Conservation (phyloP, 495 filamentous ascomycete species). For the Neurospora cerealis region DNA sequence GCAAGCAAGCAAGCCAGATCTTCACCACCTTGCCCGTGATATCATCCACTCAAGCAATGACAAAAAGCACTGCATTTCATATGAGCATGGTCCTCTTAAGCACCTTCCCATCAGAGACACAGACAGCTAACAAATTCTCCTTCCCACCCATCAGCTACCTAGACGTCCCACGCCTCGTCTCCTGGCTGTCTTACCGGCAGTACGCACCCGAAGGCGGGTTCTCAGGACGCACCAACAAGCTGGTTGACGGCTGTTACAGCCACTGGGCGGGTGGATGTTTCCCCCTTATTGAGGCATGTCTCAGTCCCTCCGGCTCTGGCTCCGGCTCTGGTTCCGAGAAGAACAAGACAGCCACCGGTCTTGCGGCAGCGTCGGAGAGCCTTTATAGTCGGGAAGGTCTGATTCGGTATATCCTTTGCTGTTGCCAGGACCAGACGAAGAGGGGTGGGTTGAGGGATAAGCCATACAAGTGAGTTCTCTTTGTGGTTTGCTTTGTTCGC, state of each 20-base stretch:
- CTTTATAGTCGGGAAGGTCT: constrained; percentile 81
- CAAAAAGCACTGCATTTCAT: constrained; percentile 5
- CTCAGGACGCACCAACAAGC: constrained; percentile 90
- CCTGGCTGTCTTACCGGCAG: constrained; percentile 84
- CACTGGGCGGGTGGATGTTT: constrained; percentile 96
- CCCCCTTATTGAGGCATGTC: constrained; percentile 75
- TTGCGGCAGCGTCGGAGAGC: constrained; percentile 14
- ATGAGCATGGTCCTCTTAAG: background rate
- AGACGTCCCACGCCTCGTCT: constrained; percentile 63
- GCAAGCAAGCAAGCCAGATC: background rate
- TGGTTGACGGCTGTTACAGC: constrained; percentile 96
- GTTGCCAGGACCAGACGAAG: constrained; percentile 62
- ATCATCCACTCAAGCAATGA: constrained; percentile 5
- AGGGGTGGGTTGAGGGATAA: constrained; percentile 86
- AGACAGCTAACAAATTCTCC: background rate
- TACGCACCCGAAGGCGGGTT: constrained; percentile 88
- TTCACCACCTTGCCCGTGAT: background rate
- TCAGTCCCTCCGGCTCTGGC: constrained; percentile 22
- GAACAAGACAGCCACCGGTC: background rate
- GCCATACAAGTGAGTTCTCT: constrained; percentile 64
- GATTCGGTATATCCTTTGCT: constrained; percentile 76
- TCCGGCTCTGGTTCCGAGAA: constrained; percentile 5
- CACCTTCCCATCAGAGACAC: background rate
- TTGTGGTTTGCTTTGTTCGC: background rate
- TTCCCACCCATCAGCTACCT: constrained; percentile 47